Percentiles rank a stretch among this genome's conserved stretches.
Evolutionary conservation across 73 alveolate genomes (phyloP).

Genomic region (Diophrys appendiculata): DNA sequence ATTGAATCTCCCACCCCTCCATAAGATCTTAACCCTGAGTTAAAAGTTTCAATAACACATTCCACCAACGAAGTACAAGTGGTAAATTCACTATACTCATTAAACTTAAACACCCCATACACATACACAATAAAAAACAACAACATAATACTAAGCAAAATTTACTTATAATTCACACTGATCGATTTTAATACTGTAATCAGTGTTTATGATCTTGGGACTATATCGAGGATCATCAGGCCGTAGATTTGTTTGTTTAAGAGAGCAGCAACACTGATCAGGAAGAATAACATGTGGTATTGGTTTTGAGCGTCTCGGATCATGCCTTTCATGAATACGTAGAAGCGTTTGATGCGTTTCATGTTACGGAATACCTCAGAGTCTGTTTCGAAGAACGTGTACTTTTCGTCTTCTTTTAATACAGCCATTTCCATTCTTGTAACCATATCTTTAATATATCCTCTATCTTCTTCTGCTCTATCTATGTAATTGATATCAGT

Average conservation of each 20-base stretch:
- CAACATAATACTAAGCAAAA: constrained; percentile 42
- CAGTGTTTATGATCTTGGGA: constrained; percentile 50
- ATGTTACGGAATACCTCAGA: too few species aligned
- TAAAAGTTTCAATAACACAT: constrained; percentile 76
- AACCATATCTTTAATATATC: too few species aligned
- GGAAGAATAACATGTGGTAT: constrained; percentile 11
- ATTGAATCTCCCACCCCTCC: constrained; percentile 92
- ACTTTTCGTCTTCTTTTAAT: too few species aligned
- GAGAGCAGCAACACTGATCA: constrained; percentile 45
- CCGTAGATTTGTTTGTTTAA: constrained; percentile 45
- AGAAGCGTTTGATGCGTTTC: too few species aligned
- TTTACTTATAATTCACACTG: constrained; percentile 44
- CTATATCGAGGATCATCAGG: constrained; percentile 62
- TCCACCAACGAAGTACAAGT: constrained; percentile 70
- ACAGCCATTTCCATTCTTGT: too few species aligned
- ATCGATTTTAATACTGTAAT: constrained; percentile 51
- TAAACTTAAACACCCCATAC: constrained; percentile 50
- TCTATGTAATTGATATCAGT: too few species aligned
- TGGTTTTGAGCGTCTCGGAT: constrained; percentile 8
- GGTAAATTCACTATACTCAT: background rate
- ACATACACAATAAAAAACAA: constrained; percentile 50
- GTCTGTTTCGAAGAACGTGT: too few species aligned
- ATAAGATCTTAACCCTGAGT: constrained; percentile 91
- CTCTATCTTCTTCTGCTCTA: too few species aligned
- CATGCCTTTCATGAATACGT: too few species aligned